Base-by-base conservation (phyloP, 1,139 yeast species). In the Kodamaea alishanica region DNA sequence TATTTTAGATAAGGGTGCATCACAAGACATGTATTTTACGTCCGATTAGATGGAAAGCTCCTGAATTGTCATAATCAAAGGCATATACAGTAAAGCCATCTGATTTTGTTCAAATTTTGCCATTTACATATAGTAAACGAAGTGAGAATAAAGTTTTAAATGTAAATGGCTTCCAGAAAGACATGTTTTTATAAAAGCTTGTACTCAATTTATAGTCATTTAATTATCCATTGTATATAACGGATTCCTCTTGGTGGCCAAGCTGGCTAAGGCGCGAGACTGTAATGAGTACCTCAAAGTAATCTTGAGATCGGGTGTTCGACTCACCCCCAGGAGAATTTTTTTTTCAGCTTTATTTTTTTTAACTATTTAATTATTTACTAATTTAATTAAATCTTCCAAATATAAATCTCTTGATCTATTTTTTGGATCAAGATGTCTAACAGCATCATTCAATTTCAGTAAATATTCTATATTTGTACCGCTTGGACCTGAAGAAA, bases 191-290 rank as follows among this genome's bases (percentile, higher is more conserved):
- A n/a, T n/a, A n/a, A n/a, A n/a, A n/a, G n/a, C n/a, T n/a, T n/a
- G n/a, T n/a, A n/a, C n/a, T n/a, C n/a, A n/a, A n/a, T 15, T 15
- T 15, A 15, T 15, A 15, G 20, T 15, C 4, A 15, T 15, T 15
- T 15, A 5, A 26, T 6, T 20, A 2, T 22, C 8, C 12, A 27
- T 11, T 20, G 3, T 10, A 15, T 8, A 32, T 26, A 26, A 35
- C 20, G 20, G 20, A 39, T 27, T 25, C 56, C 84, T 79, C 84
- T 67, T 72, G 82, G 80, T 79, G 78, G 84, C 84, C 81, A 75
- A 79, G 84, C 77, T 79, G 84, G 84, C 73, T 77, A 79, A 77
- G 81, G 84, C 84, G 84, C 81, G 80, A 79, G 85, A 78, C 85
- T 79, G 85, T 79, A 79, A 79, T 70, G 66, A 69, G 57, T 50